A percentile compares a stretch with the other conserved stretches of the same genome.
Evolutionary conservation across 2,329 filamentous ascomycete genomes (phyloP).

Genomic region (Ascochyta clinopodiicola): DNA sequence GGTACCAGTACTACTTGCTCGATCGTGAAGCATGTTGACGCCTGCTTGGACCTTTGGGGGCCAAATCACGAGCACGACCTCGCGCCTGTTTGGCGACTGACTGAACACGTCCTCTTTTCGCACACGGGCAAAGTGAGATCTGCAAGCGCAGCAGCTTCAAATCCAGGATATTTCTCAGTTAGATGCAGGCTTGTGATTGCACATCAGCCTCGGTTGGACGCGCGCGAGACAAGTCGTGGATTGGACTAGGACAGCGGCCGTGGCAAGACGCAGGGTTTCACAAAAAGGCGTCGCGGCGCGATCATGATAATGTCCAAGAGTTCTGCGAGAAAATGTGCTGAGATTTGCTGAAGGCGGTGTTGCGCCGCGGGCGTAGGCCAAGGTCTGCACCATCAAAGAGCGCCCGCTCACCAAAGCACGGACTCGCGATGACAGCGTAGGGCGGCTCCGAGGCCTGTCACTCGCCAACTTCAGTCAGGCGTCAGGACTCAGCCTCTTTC

Average conservation of each 20-base stretch:
- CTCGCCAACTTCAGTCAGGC: slow-evolving; percentile 6
- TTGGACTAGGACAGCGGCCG: background rate
- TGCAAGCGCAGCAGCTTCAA: background rate
- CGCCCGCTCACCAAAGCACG: background rate
- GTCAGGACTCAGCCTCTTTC: slow-evolving; percentile 14
- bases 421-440: background rate
- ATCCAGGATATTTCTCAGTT: background rate
- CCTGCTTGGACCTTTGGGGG: background rate
- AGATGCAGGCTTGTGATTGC: background rate
- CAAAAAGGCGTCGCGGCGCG: background rate
- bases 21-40: background rate
- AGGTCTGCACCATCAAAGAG: slow-evolving; percentile 3
- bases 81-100: background rate
- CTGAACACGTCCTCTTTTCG: background rate
- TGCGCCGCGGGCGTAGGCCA: background rate
- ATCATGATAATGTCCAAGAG: background rate
- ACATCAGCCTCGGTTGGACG: background rate
- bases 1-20: background rate
- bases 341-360: background rate
- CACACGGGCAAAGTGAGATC: background rate
- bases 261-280: background rate
- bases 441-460: slow-evolving; percentile 6
- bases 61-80: background rate
- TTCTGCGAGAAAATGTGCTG: background rate
- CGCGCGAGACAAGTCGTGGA: background rate